These are phyloP conservation scores for Quercus phellos DNA, from an alignment of 331 rosid genomes.

Conservation along the genomic window DNA sequence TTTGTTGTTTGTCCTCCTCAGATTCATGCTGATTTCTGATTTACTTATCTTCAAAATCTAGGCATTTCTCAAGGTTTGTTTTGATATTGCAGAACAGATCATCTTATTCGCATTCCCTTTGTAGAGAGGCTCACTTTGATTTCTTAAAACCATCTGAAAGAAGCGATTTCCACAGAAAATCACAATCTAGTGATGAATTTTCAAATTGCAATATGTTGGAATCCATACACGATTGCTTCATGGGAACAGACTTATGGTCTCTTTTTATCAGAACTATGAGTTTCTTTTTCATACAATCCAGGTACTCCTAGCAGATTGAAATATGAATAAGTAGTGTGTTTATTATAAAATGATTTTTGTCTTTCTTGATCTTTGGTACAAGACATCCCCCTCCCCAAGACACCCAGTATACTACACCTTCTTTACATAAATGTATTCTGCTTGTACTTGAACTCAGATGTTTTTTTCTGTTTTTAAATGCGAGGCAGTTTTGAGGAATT, in stretches of 20 bases:
- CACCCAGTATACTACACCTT: too few species aligned
- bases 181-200: conserved; percentile 23
- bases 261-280: conserved; percentile 61
- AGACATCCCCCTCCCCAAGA: too few species aligned
- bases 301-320: conserved; percentile 42
- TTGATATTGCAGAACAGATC: conserved; percentile 74
- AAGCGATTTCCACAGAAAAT: conserved; percentile 18
- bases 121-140: conserved; percentile 36
- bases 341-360: neutral
- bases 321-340: neutral
- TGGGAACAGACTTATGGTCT: conserved; percentile 54
- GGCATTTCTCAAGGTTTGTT: conserved; percentile 29
- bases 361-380: neutral
- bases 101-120: conserved; percentile 36
- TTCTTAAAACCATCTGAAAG: conserved; percentile 43
- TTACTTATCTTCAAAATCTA: neutral
- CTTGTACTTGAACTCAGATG: conserved; percentile 10
- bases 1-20: neutral
- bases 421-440: neutral
- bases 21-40: neutral
- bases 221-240: conserved; percentile 19
- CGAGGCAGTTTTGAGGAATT: conserved; percentile 66
- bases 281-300: conserved; percentile 68
- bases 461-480: neutral
- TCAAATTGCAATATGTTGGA: conserved; percentile 22